Evolutionary conservation across 2,329 filamentous ascomycete species (phyloP).

Genomic region (Colletotrichum falcatum): DNA sequence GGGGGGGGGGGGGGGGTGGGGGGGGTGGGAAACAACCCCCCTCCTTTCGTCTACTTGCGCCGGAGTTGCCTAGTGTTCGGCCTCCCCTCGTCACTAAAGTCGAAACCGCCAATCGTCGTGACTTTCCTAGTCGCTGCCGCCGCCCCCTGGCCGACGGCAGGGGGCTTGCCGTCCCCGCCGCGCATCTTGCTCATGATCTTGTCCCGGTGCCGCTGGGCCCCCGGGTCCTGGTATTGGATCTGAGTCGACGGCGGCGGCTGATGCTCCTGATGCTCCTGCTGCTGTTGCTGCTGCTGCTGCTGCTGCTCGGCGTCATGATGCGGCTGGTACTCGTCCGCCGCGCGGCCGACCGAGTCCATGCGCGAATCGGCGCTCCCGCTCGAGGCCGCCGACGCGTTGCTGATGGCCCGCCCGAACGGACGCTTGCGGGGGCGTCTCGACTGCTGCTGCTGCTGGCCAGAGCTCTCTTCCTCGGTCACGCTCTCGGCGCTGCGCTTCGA

Average conservation of each 20-base stretch:
- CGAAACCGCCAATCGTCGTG: constrained; percentile 29
- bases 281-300: constrained; percentile 8
- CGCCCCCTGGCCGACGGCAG: constrained; percentile 2
- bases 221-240: constrained; percentile 65
- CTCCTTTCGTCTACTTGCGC: constrained; percentile 10
- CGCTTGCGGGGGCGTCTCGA: constrained; percentile 53
- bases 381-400: constrained; percentile 67
- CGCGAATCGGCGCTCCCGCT: constrained; percentile 56
- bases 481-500: constrained; percentile 43
- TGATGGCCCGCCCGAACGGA: constrained; percentile 69
- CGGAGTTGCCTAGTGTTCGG: constrained; percentile 23
- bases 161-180: constrained; percentile 21
- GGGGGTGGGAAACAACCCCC: too few species aligned
- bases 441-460: constrained; percentile 16
- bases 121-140: neutral
- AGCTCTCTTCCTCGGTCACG: constrained; percentile 39
- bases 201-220: constrained; percentile 58
- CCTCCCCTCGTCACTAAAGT: constrained; percentile 21
- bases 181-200: constrained; percentile 60
- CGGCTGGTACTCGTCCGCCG: constrained; percentile 21
- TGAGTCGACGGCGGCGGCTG: constrained; percentile 61
- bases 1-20: too few species aligned
- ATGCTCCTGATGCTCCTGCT: constrained; percentile 11
- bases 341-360: constrained; percentile 41
- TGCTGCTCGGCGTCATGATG: constrained; percentile 1